phyloP scores from a whole-genome alignment of 805 yeast species.

The Pichia scutulata region DNA sequence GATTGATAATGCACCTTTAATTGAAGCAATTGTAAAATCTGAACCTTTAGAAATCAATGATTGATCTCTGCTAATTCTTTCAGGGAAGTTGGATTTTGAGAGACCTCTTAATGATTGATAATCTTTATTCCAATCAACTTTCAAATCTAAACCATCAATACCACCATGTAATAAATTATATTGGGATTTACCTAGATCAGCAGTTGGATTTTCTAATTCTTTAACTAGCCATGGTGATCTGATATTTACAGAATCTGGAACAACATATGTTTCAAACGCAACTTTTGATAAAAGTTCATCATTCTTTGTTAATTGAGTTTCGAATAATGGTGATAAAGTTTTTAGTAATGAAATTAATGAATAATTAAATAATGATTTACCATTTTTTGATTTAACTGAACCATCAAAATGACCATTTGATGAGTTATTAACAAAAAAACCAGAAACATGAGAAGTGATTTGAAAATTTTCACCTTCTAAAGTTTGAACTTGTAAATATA shows the following conservation, averaged over 20 bases:
- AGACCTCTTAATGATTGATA: slow-evolving; percentile 76
- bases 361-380: slow-evolving; percentile 30
- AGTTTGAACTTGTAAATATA: slow-evolving; percentile 68
- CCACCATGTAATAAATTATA: slow-evolving; percentile 45
- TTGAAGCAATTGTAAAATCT: slow-evolving; percentile 72
- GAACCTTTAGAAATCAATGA: slow-evolving; percentile 59
- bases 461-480: slow-evolving; percentile 74
- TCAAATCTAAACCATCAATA: slow-evolving; percentile 47
- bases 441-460: slow-evolving; percentile 70
- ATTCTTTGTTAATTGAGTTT: slow-evolving; percentile 44
- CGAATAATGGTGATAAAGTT: slow-evolving; percentile 58
- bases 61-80: slow-evolving; percentile 69
- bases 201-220: slow-evolving; percentile 18
- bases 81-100: slow-evolving; percentile 44
- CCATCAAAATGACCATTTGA: slow-evolving; percentile 68
- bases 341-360: slow-evolving; percentile 55
- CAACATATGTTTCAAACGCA: slow-evolving; percentile 48
- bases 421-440: slow-evolving; percentile 71
- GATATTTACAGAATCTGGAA: slow-evolving; percentile 55
- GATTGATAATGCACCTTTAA: slow-evolving; percentile 71
- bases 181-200: slow-evolving; percentile 61
- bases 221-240: slow-evolving; percentile 74
- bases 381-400: slow-evolving; percentile 28
- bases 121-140: slow-evolving; percentile 87
- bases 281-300: slow-evolving; percentile 35